Evolutionary conservation across 1,284 basidiomycete genomes (phyloP).

Genomic region (Volvariella volvacea): DNA sequence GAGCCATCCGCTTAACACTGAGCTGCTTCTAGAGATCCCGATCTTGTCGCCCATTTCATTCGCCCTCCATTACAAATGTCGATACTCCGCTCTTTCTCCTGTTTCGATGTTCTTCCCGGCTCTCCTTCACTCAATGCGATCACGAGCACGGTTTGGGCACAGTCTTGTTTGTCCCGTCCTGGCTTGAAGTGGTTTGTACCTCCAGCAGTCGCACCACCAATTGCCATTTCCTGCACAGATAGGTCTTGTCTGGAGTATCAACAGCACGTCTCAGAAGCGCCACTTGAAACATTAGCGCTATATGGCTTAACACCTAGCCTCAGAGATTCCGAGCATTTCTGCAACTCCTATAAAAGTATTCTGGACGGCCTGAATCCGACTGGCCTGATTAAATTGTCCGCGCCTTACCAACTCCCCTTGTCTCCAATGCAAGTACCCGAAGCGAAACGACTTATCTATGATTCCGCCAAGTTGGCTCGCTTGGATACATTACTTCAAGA

Average conservation of each 20-base stretch:
- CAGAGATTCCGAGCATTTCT: conserved; percentile 56
- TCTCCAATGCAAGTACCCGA: conserved; percentile 92
- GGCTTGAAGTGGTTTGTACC: conserved; percentile 81
- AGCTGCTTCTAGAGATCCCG: conserved; percentile 40
- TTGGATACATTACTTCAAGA: conserved; percentile 87
- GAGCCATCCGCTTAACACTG: conserved; percentile 12
- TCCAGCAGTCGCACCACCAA: conserved; percentile 79
- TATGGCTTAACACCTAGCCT: conserved; percentile 80
- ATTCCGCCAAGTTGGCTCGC: conserved; percentile 93
- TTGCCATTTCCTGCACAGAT: conserved; percentile 69
- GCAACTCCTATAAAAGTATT: conserved; percentile 39
- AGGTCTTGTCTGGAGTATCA: conserved; percentile 78
- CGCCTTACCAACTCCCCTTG: conserved; percentile 72
- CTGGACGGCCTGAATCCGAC: conserved; percentile 59
- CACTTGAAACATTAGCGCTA: conserved; percentile 68
- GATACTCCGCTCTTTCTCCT: conserved; percentile 26
- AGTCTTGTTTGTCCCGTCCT: conserved; percentile 77
- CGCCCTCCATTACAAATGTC: conserved; percentile 23
- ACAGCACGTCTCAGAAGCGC: conserved; percentile 52
- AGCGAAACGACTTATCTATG: conserved; percentile 92
- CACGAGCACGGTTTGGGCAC: conserved; percentile 54
- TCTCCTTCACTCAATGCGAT: conserved; percentile 60
- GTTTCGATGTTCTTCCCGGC: conserved; percentile 33
- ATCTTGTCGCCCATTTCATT: conserved; percentile 43
- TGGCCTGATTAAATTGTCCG: conserved; percentile 70